Base-by-base conservation (phyloP, 2,329 filamentous ascomycete species). In the Epichloe elymi region DNA sequence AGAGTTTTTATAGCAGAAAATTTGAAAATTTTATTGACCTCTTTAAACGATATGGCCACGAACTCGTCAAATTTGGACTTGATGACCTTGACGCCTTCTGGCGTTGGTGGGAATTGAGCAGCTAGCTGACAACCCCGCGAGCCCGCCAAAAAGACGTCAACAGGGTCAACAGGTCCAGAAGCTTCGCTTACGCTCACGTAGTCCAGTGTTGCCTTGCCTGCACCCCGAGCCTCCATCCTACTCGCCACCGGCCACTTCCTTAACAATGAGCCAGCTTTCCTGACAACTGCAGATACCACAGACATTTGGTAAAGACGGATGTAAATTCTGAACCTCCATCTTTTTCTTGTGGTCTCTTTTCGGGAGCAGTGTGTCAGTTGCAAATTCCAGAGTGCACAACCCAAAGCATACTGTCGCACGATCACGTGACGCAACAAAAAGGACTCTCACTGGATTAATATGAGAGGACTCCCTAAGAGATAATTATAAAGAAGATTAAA, bases 31-130 rank as follows among this genome's bases (percentile, higher is more conserved):
- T 14, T n/a, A 19, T 26, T 17, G 8, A 73, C 68, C 53, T 72
- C 67, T 57, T 82, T 82, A 68, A 80, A 85, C 41, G 75, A 74
- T 55, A 85, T 76, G 41, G 77, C 79, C 58, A 84, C 75, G 55
- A 76, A 74, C 39, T 72, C 67, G 62, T 83, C 70, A 48, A 84
- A 67, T n/a, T 77, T 76, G 37, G 80, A 82, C 39, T 64, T 67
- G 46, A 83, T 70, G 48, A 74, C 70, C 49, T 70, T 77, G 46
- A 74, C 50, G 3, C 61, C 64, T 36, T 64, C 57, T 2, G 57
- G 58, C 39, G 53, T 53, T 15, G 63, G 63, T 3, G 64, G 64
- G 39, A 65, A 66, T 41, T 66, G 63, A 12, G 63, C 62, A 1
- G 54, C 52, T 2, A 1, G 54, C 52, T 2, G 54, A 58, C 8